These are phyloP conservation scores for Phytophthora cajani DNA, from an alignment of 352 stramenopile genomes.

Conservation along the genomic window DNA sequence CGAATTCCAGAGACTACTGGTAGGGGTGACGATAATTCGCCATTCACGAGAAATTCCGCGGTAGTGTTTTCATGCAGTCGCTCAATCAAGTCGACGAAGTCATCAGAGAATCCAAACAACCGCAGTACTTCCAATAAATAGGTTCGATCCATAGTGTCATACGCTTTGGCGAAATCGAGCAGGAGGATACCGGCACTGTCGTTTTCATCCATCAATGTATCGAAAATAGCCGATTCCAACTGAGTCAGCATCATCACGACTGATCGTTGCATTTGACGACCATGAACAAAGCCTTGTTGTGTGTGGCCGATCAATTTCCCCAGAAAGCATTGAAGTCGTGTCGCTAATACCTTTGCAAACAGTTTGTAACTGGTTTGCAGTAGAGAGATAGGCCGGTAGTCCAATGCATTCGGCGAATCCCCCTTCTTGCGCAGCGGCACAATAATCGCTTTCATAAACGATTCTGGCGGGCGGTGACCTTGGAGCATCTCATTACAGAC, in stretches of 20 bases:
- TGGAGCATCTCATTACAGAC: neutral
- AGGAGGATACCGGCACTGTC: neutral
- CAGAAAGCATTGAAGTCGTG: neutral
- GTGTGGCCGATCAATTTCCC: neutral
- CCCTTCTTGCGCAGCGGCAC: neutral
- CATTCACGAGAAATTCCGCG: neutral
- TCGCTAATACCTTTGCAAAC: neutral
- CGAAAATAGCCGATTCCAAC: neutral
- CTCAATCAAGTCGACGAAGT: neutral
- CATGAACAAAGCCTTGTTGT: neutral
- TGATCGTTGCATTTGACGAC: neutral
- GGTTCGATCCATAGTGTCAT: neutral
- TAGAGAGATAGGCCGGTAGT: neutral
- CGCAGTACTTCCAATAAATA: neutral
- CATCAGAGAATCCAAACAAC: neutral
- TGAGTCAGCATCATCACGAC: neutral
- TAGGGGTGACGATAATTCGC: neutral
- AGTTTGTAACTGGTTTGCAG: neutral
- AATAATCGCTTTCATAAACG: neutral
- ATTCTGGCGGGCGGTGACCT: neutral
- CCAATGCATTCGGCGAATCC: neutral
- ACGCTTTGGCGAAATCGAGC: constrained; percentile 3
- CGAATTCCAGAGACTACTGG: neutral
- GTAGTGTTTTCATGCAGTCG: neutral
- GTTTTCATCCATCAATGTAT: neutral